A percentile compares a stretch with the other conserved stretches of the same genome.
Conservation (phyloP, 2,329 filamentous ascomycete species). For the Fusarium tanahbumbuense region DNA sequence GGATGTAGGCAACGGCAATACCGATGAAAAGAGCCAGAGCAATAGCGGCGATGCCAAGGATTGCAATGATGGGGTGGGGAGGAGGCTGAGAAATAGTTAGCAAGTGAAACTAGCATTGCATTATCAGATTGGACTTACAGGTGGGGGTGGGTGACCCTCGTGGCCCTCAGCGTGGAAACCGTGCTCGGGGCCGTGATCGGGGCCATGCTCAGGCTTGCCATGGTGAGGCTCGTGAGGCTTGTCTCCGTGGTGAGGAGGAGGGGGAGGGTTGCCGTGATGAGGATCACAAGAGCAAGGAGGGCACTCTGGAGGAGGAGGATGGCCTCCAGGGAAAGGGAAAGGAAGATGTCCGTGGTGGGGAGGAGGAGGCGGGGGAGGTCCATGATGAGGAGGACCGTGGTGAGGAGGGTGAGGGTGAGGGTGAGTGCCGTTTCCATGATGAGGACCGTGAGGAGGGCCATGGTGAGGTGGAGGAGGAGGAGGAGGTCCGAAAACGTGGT, state of each 20-base stretch:
- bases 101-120: not conserved
- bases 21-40: constrained; percentile 45
- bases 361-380: constrained; percentile 38
- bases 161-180: constrained; percentile 27
- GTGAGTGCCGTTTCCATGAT: constrained; percentile 30
- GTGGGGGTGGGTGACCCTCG: constrained; percentile 23
- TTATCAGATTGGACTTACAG: constrained; percentile 32
- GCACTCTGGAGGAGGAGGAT: constrained; percentile 17
- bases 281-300: constrained; percentile 24
- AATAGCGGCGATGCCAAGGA: constrained; percentile 42
- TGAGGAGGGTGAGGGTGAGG: constrained; percentile 36
- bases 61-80: constrained; percentile 36
- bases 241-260: constrained; percentile 40
- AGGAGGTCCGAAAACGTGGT: constrained; percentile 31
- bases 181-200: not conserved
- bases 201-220: constrained; percentile 39
- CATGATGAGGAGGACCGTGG: constrained; percentile 41
- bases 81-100: constrained; percentile 21
- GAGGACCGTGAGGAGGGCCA: constrained; percentile 26
- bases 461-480: constrained; percentile 21
- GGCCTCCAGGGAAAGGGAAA: constrained; percentile 44
- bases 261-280: constrained; percentile 34
- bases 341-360: constrained; percentile 31
- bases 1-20: constrained; percentile 41
- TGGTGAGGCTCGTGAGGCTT: constrained; percentile 34